Evolutionary conservation across 2,329 filamentous ascomycete genomes (phyloP).

Genomic region (Allantophomopsis lycopodina): DNA sequence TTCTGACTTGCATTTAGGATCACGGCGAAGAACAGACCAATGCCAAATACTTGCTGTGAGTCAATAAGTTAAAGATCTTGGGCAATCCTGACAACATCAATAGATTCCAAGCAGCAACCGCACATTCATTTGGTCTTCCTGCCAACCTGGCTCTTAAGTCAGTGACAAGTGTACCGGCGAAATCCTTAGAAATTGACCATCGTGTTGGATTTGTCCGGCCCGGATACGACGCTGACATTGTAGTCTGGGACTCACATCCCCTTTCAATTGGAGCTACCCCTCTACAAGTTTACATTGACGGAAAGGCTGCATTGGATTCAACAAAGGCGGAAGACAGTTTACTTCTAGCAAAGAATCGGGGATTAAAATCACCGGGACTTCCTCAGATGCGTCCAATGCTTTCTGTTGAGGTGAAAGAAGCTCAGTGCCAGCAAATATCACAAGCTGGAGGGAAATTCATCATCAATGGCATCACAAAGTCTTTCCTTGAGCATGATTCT

Average conservation of each 20-base stretch:
- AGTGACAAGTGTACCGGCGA: slow-evolving; percentile 30
- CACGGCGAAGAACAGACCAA: slow-evolving; percentile 19
- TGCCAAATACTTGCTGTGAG: slow-evolving; percentile 26
- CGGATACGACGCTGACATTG: slow-evolving; percentile 35
- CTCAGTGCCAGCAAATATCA: slow-evolving; percentile 13
- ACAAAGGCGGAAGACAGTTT: slow-evolving; percentile 4
- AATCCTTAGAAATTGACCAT: slow-evolving; percentile 25
- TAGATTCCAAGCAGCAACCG: slow-evolving; percentile 24
- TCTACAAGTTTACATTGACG: slow-evolving; percentile 32
- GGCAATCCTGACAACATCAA: background rate
- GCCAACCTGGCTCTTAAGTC: slow-evolving; percentile 26
- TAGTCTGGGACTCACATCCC: slow-evolving; percentile 33
- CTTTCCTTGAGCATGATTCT: slow-evolving; percentile 17
- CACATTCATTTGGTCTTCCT: slow-evolving; percentile 26
- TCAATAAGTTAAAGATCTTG: background rate
- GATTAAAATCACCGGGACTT: too few species aligned
- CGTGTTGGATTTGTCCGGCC: slow-evolving; percentile 27
- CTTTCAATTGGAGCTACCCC: slow-evolving; percentile 29
- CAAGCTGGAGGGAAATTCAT: slow-evolving; percentile 16
- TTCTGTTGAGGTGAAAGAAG: slow-evolving; percentile 9
- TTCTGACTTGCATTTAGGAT: slow-evolving; percentile 13
- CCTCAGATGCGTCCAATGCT: slow-evolving; percentile 12
- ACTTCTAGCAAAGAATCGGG: too few species aligned
- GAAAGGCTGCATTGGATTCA: slow-evolving; percentile 21
- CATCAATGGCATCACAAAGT: slow-evolving; percentile 22